These are phyloP conservation scores for Cyclostephanos tholiformis DNA, from an alignment of 108 stramenopile species.

Conservation along the genomic window DNA sequence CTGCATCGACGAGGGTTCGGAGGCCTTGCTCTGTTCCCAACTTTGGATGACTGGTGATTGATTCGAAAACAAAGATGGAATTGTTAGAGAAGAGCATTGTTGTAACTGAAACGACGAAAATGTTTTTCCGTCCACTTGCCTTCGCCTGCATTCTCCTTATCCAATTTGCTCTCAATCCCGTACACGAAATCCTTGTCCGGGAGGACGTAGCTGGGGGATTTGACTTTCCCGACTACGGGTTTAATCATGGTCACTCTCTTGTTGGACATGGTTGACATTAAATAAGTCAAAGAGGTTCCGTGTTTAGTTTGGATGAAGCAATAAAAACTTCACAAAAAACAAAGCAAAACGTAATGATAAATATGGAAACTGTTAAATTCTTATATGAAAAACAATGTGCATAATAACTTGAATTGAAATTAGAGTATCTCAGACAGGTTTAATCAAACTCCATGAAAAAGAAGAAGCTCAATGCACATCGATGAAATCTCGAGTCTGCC, in stretches of 20 bases:
- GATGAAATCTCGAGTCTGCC: too few relatives aligned
- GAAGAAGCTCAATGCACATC: too few relatives aligned
- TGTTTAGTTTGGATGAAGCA: background rate
- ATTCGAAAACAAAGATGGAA: background rate
- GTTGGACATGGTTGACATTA: background rate
- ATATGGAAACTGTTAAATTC: too few relatives aligned
- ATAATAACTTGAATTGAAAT: too few relatives aligned
- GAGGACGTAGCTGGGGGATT: conserved; percentile 36
- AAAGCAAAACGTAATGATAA: too few relatives aligned
- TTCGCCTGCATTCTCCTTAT: conserved; percentile 49
- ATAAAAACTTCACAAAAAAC: background rate
- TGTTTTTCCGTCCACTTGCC: conserved; percentile 15
- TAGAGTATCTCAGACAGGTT: too few relatives aligned
- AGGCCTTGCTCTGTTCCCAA: conserved; percentile 39
- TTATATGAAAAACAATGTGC: too few relatives aligned
- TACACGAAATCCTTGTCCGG: conserved; percentile 50
- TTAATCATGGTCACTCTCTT: conserved; percentile 51
- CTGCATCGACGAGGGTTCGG: conserved; percentile 44
- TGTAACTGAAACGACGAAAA: too few relatives aligned
- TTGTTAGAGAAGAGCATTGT: too few relatives aligned
- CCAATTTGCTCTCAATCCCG: conserved; percentile 48
- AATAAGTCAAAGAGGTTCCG: background rate
- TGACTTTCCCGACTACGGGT: conserved; percentile 48
- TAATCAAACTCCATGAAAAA: too few relatives aligned
- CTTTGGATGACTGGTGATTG: conserved; percentile 44